phyloP scores from a whole-genome alignment of 2,329 filamentous ascomycete species.

The Paramyrothecium roridum region DNA sequence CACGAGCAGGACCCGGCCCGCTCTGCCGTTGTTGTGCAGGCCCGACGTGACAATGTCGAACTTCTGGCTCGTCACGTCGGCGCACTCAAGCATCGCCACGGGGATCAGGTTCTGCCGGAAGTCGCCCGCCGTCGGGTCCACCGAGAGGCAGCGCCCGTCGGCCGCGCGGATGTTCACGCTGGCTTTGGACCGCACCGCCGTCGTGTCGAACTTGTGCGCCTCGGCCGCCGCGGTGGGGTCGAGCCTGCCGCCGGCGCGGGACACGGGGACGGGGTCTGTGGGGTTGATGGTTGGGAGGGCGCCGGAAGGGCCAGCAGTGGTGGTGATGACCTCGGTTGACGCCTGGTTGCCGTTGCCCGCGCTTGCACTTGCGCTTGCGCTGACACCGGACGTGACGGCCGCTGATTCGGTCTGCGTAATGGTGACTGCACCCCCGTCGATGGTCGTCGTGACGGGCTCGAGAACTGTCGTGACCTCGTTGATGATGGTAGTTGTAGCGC shows the following conservation, averaged over 20 bases:
- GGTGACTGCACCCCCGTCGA: no score
- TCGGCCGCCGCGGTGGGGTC: slow-evolving; percentile 47
- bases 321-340: neutral
- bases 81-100: slow-evolving; percentile 40
- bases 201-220: slow-evolving; percentile 42
- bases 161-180: slow-evolving; percentile 42
- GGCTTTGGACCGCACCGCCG: slow-evolving; percentile 42
- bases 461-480: no score
- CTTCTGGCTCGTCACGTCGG: slow-evolving; percentile 41
- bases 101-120: slow-evolving; percentile 53
- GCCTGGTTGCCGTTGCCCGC: neutral
- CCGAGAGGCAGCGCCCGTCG: slow-evolving; percentile 47
- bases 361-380: slow-evolving; percentile 13
- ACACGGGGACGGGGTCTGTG: slow-evolving; percentile 42
- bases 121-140: slow-evolving; percentile 50
- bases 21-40: slow-evolving; percentile 41
- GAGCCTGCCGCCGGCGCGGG: slow-evolving; percentile 45
- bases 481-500: no score
- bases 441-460: no score
- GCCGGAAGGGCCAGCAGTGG: slow-evolving; percentile 3
- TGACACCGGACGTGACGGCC: no score
- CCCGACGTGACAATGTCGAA: slow-evolving; percentile 50
- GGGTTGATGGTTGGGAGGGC: slow-evolving; percentile 25
- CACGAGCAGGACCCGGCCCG: slow-evolving; percentile 40
- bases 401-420: no score